Percentiles rank a stretch among this genome's conserved stretches.
phyloP scores from a whole-genome alignment of 768 basidiomycete species.

The Phanerochaete carnosa region DNA sequence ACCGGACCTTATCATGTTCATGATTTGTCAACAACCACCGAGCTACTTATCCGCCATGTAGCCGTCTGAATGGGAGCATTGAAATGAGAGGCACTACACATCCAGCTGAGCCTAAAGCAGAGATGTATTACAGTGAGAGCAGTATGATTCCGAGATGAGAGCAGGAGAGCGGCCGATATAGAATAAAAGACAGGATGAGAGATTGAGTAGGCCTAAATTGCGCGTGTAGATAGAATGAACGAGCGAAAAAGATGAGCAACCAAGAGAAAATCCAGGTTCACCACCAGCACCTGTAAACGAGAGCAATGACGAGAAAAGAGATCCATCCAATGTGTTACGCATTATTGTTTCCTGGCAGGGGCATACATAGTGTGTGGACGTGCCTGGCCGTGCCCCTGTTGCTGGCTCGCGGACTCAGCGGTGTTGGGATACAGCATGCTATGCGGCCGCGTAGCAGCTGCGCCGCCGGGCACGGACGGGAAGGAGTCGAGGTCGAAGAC shows the following conservation, averaged over 20 bases:
- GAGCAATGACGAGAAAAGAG: not conserved
- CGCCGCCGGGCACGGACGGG: constrained; percentile 56
- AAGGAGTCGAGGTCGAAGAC: constrained; percentile 58
- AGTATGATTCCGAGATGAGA: constrained; percentile 7
- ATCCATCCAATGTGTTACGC: not conserved
- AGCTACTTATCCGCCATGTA: not conserved
- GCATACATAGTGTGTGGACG: constrained; percentile 1
- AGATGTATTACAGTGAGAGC: constrained; percentile 1
- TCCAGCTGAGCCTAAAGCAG: not conserved
- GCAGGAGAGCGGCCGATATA: not conserved
- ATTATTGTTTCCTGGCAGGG: not conserved
- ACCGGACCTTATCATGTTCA: not conserved
- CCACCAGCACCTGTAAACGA: not conserved
- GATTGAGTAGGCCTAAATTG: not conserved
- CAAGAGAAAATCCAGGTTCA: not conserved
- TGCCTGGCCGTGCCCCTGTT: not conserved
- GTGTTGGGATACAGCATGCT: not conserved
- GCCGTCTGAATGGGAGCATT: not conserved
- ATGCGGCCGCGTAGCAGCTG: no score
- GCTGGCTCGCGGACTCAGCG: not conserved
- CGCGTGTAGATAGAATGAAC: not conserved
- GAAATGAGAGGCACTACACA: not conserved
- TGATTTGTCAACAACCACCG: no score
- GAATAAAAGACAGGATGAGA: not conserved
- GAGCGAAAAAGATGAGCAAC: not conserved